These are phyloP conservation scores for Pestalotiopsis sp. DNA, from an alignment of 2,329 filamentous ascomycete species.

Conservation along the genomic window DNA sequence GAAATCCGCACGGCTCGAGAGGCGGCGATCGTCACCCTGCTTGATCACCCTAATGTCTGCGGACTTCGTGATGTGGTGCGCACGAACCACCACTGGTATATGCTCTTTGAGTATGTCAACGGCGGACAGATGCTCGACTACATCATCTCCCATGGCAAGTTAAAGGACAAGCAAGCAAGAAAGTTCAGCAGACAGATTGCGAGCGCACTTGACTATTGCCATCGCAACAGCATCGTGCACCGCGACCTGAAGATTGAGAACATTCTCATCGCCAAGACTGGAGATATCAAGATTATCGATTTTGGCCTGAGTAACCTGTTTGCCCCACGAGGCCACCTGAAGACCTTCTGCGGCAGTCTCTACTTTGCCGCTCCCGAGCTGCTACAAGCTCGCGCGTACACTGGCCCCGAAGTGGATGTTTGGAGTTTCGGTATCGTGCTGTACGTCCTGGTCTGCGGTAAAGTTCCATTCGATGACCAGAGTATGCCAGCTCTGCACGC, in stretches of 20 bases:
- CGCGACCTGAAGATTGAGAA: constrained; percentile 98
- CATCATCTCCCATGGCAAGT: constrained; percentile 95
- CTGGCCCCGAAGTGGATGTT: constrained; percentile 93
- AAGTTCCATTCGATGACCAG: constrained; percentile 98
- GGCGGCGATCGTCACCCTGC: constrained; percentile 91
- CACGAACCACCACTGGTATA: constrained; percentile 99
- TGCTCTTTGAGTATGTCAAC: constrained; percentile 99
- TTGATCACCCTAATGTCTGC: constrained; percentile 95
- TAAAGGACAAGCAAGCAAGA: constrained; percentile 97
- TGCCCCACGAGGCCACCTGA: constrained; percentile 79
- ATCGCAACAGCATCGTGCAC: constrained; percentile 97
- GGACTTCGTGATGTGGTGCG: constrained; percentile 93
- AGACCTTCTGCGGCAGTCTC: constrained; percentile 96
- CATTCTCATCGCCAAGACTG: constrained; percentile 97
- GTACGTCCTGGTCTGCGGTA: constrained; percentile 95
- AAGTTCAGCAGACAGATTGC: constrained; percentile 98
- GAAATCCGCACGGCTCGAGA: constrained; percentile 94
- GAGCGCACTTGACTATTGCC: constrained; percentile 94
- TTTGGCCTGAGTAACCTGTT: constrained; percentile 98
- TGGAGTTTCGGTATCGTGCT: constrained; percentile 99
- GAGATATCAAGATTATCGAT: constrained; percentile 99
- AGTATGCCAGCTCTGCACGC: constrained; percentile 98
- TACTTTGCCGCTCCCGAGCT: constrained; percentile 98
- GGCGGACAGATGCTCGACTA: constrained; percentile 99
- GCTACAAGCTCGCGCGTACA: constrained; percentile 91